phyloP scores from a whole-genome alignment of 352 stramenopile genomes.

The Phytophthora megakarya region DNA sequence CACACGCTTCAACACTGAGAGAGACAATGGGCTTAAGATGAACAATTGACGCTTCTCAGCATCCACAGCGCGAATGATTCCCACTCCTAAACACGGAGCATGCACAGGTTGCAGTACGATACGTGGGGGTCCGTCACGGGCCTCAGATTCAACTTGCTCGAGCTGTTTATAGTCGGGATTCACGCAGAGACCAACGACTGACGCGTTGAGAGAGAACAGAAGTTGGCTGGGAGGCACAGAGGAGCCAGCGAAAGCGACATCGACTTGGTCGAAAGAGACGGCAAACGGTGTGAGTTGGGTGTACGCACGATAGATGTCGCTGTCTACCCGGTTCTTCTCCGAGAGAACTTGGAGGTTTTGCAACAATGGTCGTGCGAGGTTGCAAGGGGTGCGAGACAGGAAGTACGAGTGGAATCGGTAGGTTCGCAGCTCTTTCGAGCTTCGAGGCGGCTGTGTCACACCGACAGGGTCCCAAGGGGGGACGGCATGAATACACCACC shows the following conservation, averaged over 20 bases:
- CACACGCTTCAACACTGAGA: constrained; percentile 54
- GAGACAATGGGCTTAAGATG: constrained; percentile 71
- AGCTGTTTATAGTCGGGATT: constrained; percentile 46
- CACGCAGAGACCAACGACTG: constrained; percentile 76
- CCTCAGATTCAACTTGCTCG: constrained; percentile 16
- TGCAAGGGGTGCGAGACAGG: constrained; percentile 43
- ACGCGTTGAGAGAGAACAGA: constrained; percentile 73
- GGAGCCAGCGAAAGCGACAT: constrained; percentile 60
- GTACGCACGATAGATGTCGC: constrained; percentile 61
- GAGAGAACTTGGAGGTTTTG: constrained; percentile 76
- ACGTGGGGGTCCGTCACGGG: constrained; percentile 40
- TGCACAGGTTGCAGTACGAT: constrained; percentile 61
- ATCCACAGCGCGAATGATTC: constrained; percentile 72
- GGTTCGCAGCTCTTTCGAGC: constrained; percentile 82
- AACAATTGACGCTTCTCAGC: constrained; percentile 54
- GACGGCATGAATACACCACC: constrained; percentile 65
- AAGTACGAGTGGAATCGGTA: constrained; percentile 88
- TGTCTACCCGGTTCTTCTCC: constrained; percentile 69
- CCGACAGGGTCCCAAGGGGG: constrained; percentile 71
- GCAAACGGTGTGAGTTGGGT: constrained; percentile 46
- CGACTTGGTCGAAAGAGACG: constrained; percentile 63
- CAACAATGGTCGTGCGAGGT: constrained; percentile 43
- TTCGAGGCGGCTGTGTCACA: constrained; percentile 63
- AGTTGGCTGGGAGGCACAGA: constrained; percentile 78
- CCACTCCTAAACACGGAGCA: constrained; percentile 69